These are phyloP conservation scores for Penicillium crustosum DNA, from an alignment of 2,329 filamentous ascomycete species.

Conservation along the genomic window DNA sequence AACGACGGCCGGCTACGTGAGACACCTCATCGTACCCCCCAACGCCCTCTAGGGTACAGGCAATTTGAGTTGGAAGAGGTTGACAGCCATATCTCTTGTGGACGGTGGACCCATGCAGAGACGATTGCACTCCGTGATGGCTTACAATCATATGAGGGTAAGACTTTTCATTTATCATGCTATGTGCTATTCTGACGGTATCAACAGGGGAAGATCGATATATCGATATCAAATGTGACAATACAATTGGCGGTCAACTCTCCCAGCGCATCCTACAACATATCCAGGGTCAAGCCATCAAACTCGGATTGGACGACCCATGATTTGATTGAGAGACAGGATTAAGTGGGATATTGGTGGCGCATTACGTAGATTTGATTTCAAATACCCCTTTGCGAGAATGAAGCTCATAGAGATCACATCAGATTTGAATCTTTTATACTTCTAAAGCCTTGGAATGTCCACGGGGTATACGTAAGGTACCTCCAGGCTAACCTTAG, in stretches of 20 bases:
- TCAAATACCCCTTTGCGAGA: background rate
- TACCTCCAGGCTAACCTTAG: too few relatives aligned
- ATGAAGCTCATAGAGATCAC: background rate
- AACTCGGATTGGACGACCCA: background rate
- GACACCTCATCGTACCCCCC: background rate
- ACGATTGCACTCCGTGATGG: background rate
- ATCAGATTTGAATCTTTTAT: too few relatives aligned
- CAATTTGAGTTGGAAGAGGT: constrained; percentile 4
- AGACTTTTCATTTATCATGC: background rate
- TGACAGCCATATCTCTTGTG: constrained; percentile 1
- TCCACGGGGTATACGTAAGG: too few relatives aligned
- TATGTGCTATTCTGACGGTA: background rate
- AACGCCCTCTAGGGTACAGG: background rate
- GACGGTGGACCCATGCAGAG: background rate
- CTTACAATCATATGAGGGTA: background rate
- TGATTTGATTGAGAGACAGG: background rate
- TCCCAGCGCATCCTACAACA: constrained; percentile 3
- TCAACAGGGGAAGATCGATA: constrained; percentile 1
- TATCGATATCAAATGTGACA: constrained; percentile 7
- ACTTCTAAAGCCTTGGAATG: too few relatives aligned
- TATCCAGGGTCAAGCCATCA: background rate
- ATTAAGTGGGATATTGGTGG: too few relatives aligned
- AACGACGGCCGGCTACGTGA: constrained; percentile 3
- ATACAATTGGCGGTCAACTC: background rate
- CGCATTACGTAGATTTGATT: background rate